Evolutionary conservation across 176 grass and related monocot species (phyloP).

Genomic region (Aegilops umbellulata): DNA sequence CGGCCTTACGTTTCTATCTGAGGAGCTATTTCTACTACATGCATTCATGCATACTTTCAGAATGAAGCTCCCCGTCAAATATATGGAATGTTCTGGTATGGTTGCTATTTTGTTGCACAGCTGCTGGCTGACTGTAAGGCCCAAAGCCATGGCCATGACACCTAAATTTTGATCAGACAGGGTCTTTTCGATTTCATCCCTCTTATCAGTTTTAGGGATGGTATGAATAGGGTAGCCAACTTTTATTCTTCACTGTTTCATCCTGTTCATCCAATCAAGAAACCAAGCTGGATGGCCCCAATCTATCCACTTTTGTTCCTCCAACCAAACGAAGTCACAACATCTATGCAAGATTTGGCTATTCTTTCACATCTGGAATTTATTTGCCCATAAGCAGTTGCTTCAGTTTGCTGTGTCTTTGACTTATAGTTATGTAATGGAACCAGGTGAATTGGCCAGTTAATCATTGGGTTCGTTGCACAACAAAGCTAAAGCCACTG

Average conservation of each 20-base stretch:
- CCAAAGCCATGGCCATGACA: background rate
- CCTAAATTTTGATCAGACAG: background rate
- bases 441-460: background rate
- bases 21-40: conserved; percentile 7
- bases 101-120: background rate
- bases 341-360: background rate
- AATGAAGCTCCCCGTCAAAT: background rate
- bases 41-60: background rate
- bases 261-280: background rate
- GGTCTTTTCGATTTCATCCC: background rate
- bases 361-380: background rate
- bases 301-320: background rate
- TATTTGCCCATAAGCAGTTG: background rate
- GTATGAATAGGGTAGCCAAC: background rate
- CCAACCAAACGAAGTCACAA: background rate
- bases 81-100: background rate
- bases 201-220: background rate
- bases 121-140: background rate
- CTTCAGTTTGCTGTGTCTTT: background rate
- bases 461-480: background rate
- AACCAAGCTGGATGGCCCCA: background rate
- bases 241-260: background rate
- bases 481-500: background rate
- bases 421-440: background rate
- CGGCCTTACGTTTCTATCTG: background rate